These are phyloP conservation scores for Saxispiralis lemnorum DNA, from an alignment of 495 filamentous ascomycete genomes.

Conservation along the genomic window DNA sequence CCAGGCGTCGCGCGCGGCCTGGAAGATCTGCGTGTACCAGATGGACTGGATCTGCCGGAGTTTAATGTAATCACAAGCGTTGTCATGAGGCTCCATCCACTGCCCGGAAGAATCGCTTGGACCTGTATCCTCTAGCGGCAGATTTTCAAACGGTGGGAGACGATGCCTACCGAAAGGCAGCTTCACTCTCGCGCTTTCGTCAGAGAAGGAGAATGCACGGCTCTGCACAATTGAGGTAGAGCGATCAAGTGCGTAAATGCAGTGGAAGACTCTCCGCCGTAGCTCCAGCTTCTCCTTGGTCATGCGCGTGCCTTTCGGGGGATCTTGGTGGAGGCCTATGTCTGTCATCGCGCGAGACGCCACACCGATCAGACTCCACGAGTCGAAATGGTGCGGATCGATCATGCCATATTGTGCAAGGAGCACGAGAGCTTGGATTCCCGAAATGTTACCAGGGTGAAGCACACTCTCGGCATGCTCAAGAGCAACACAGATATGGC, in stretches of 20 bases:
- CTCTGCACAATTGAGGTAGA: slow-evolving; percentile 64
- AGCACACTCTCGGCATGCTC: slow-evolving; percentile 62
- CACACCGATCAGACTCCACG: slow-evolving; percentile 78
- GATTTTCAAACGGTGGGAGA: neutral
- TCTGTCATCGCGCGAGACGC: slow-evolving; percentile 71
- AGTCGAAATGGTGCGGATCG: slow-evolving; percentile 74
- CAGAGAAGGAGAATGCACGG: slow-evolving; percentile 75
- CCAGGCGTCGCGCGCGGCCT: slow-evolving; percentile 42
- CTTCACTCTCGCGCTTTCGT: slow-evolving; percentile 59
- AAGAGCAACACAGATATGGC: slow-evolving; percentile 51
- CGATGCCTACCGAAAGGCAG: slow-evolving; percentile 5
- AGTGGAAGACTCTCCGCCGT: slow-evolving; percentile 66
- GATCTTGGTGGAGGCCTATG: slow-evolving; percentile 77
- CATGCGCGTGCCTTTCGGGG: slow-evolving; percentile 42
- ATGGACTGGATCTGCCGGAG: slow-evolving; percentile 61
- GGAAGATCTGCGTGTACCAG: slow-evolving; percentile 70
- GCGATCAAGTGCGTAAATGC: slow-evolving; percentile 74
- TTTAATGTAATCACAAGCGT: slow-evolving; percentile 45
- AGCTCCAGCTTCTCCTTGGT: slow-evolving; percentile 50
- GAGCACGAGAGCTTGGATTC: slow-evolving; percentile 69
- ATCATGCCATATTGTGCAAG: slow-evolving; percentile 76
- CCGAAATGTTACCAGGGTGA: slow-evolving; percentile 58
- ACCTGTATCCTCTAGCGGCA: slow-evolving; percentile 6
- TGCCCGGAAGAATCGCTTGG: slow-evolving; percentile 28
- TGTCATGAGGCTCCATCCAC: slow-evolving; percentile 24